A percentile compares a stretch with the other conserved stretches of the same genome.
phyloP scores from a whole-genome alignment of 805 yeast genomes.

The Wickerhamomyces canadensis region DNA sequence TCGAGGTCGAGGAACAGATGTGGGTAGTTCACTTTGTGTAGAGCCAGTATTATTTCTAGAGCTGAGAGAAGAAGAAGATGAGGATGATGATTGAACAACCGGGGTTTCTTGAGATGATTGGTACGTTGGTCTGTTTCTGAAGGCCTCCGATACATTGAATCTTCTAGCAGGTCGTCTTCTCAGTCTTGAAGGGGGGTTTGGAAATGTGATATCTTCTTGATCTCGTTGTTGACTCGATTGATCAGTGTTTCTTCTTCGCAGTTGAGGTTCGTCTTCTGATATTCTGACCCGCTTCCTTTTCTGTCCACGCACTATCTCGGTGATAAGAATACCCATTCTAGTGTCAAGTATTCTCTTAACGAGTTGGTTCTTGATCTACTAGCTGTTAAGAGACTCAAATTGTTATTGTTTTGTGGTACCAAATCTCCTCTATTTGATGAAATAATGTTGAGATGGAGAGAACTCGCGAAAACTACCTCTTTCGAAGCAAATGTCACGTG shows the following conservation, averaged over 20 bases:
- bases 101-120: not conserved
- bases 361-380: too few relatives aligned
- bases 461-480: too few relatives aligned
- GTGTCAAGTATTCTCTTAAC: not conserved
- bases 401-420: too few relatives aligned
- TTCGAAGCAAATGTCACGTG: too few relatives aligned
- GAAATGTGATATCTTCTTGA: not conserved
- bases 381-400: too few relatives aligned
- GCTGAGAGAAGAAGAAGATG: too few relatives aligned
- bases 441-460: too few relatives aligned
- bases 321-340: constrained; percentile 1
- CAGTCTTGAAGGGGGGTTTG: not conserved
- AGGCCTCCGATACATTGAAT: not conserved
- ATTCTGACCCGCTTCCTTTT: constrained; percentile 7
- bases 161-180: constrained; percentile 8
- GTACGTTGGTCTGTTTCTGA: not conserved
- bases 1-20: too few relatives aligned
- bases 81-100: not conserved
- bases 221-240: too few relatives aligned
- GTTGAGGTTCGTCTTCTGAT: constrained; percentile 4
- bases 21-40: too few relatives aligned
- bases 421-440: too few relatives aligned
- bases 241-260: not conserved
- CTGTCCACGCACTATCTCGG: not conserved
- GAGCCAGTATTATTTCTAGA: too few relatives aligned